Evolutionary conservation across 106 monocot species (phyloP), one percentile per base, ranked within the genome.

Genomic region (Allium fistulosum): DNA sequence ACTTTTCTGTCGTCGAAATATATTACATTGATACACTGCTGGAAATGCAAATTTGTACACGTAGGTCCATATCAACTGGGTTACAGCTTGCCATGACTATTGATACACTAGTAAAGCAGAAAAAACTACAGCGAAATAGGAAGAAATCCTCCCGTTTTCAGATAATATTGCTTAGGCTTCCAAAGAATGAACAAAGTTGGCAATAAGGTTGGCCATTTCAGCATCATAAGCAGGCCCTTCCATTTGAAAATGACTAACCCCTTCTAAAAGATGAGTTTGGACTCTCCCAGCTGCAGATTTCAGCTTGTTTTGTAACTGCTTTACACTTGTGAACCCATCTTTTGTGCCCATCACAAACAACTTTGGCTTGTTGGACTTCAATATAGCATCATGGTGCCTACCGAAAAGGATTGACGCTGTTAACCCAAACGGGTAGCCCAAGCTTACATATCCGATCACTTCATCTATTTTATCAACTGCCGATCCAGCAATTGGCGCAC

Each of bases 401-500:
- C 92, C 96, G 11, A 96, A 92, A 14, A 96, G 91, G 49, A 96
- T 79, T 10, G 96, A 92, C 7, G 96, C 85, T 47, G 61, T 75
- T 65, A 77, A 46, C 17, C 96, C 96, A 49, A 96, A 96, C 11
- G 96, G 96, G 59, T 96, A 96, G 6, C 96, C 96, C 45, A 96
- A 59, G 65, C 92, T 88, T 28, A 96, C 86, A 55, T 96, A 96
- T 10, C 77, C 96, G 10, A 84, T 56, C 10, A 88, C 92, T 57
- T 91, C 68, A 11, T 92, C 85, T 26, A 96, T 72, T 58, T 92
- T 91, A 68, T 96, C 92, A 11, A 96, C 83, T 1, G 96, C 83
- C 15, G 96, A 96, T 2, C 96, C 96, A 37, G 96, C 92, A 50
- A 96, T 92, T 16, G 96, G 92, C 48, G 96, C 96, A 13, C 96